Evolutionary conservation across 2,329 filamentous ascomycete genomes (phyloP).

Genomic region (Penicillium sp.): DNA sequence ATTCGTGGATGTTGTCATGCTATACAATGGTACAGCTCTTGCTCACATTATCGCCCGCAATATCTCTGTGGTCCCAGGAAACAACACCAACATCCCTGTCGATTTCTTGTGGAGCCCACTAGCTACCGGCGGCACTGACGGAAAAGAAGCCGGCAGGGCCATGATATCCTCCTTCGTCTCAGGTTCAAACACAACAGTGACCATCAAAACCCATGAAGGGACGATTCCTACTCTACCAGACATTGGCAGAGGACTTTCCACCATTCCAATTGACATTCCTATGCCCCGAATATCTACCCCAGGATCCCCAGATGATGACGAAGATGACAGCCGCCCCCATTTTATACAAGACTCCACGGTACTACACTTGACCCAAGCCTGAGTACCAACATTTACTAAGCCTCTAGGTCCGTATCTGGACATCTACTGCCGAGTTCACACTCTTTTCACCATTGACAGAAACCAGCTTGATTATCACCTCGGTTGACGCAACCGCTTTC

Average conservation of each 20-base stretch:
- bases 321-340: slow-evolving; percentile 48
- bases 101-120: slow-evolving; percentile 70
- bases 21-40: slow-evolving; percentile 67
- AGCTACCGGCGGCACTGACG: slow-evolving; percentile 57
- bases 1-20: slow-evolving; percentile 69
- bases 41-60: slow-evolving; percentile 68
- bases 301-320: slow-evolving; percentile 40
- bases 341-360: slow-evolving; percentile 80
- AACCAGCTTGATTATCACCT: slow-evolving; percentile 71
- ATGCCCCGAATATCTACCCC: slow-evolving; percentile 64
- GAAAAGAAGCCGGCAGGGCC: slow-evolving; percentile 60
- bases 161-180: slow-evolving; percentile 83
- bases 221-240: slow-evolving; percentile 70
- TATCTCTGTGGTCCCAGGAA: slow-evolving; percentile 60
- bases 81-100: slow-evolving; percentile 66
- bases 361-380: slow-evolving; percentile 12
- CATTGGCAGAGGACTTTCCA: slow-evolving; percentile 68
- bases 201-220: slow-evolving; percentile 63
- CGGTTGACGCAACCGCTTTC: slow-evolving; percentile 76
- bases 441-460: slow-evolving; percentile 71
- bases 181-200: slow-evolving; percentile 76
- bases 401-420: slow-evolving; percentile 66
- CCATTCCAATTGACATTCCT: slow-evolving; percentile 65
- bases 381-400: not conserved
- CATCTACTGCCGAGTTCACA: slow-evolving; percentile 79